phyloP scores from a whole-genome alignment of 257 asterid species.

The Fraxinus pennsylvanica region DNA sequence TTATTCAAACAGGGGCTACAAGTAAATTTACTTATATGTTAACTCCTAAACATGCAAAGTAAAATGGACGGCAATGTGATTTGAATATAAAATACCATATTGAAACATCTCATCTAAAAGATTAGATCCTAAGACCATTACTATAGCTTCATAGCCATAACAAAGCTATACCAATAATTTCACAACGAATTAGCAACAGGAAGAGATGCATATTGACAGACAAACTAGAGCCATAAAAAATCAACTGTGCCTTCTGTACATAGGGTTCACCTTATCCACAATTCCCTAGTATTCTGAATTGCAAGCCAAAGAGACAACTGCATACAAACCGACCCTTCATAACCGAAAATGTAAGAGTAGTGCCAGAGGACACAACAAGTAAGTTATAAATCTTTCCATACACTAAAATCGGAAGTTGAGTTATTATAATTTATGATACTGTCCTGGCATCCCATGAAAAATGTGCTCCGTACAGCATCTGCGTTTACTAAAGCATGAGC shows the following conservation, averaged over 20 bases:
- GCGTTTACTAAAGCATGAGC: slow-evolving; percentile 85
- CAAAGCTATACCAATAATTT: slow-evolving; percentile 10
- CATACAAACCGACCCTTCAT: slow-evolving; percentile 6
- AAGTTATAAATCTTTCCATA: slow-evolving; percentile 75
- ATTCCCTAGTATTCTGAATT: slow-evolving; percentile 16
- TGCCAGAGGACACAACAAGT: neutral
- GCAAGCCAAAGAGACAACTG: slow-evolving; percentile 16
- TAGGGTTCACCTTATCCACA: slow-evolving; percentile 4
- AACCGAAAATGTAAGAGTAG: neutral
- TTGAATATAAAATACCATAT: no score
- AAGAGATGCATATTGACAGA: slow-evolving; percentile 25
- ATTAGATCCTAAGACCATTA: no score
- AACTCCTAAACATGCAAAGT: no score
- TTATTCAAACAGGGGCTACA: no score
- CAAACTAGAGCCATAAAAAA: neutral
- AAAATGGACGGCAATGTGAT: no score
- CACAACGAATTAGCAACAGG: neutral
- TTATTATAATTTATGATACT: slow-evolving; percentile 42
- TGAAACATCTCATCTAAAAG: no score
- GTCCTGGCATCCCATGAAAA: slow-evolving; percentile 89
- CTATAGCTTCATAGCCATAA: neutral
- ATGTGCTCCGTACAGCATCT: slow-evolving; percentile 53
- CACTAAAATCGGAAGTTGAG: slow-evolving; percentile 65
- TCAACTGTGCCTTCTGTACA: slow-evolving; percentile 31
- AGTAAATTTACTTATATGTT: no score